Conservation (phyloP, 805 yeast species). For the Pichia occidentalis region DNA sequence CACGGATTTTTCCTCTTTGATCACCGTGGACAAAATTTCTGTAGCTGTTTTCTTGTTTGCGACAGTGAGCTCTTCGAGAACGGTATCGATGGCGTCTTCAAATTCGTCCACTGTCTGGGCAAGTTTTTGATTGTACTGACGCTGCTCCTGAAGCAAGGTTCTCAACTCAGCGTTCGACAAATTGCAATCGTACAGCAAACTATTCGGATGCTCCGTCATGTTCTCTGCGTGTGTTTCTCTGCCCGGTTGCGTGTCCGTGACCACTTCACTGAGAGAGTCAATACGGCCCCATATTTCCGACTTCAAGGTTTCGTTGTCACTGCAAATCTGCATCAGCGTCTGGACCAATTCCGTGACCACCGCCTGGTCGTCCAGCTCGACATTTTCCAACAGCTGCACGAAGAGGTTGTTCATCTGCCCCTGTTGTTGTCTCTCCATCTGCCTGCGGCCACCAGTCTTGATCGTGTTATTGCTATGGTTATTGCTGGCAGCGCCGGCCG, state of each 20-base stretch:
- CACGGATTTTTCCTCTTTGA: not conserved
- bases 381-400: slow-evolving; percentile 7
- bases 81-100: not conserved
- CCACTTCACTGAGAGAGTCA: slow-evolving; percentile 6
- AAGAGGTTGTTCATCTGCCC: slow-evolving; percentile 1
- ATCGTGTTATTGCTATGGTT: too few relatives aligned
- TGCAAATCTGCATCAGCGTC: slow-evolving; percentile 17
- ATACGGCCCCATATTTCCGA: slow-evolving; percentile 24
- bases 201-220: too few relatives aligned
- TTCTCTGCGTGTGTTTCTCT: too few relatives aligned
- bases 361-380: slow-evolving; percentile 18
- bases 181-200: slow-evolving; percentile 4
- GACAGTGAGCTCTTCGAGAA: slow-evolving; percentile 1
- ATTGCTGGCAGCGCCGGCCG: too few relatives aligned
- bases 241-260: not conserved
- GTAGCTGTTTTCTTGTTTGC: not conserved
- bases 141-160: not conserved
- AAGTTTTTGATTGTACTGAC: not conserved
- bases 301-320: slow-evolving; percentile 20
- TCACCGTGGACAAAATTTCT: not conserved
- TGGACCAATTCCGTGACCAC: slow-evolving; percentile 20
- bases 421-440: too few relatives aligned
- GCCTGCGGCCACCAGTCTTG: too few relatives aligned
- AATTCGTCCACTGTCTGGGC: slow-evolving; percentile 3
- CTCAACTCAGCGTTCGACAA: slow-evolving; percentile 1